Evolutionary conservation across 2,329 filamentous ascomycete genomes (phyloP), one percentile per base, ranked within the genome.

Genomic region (Aspergillus neoniger): DNA sequence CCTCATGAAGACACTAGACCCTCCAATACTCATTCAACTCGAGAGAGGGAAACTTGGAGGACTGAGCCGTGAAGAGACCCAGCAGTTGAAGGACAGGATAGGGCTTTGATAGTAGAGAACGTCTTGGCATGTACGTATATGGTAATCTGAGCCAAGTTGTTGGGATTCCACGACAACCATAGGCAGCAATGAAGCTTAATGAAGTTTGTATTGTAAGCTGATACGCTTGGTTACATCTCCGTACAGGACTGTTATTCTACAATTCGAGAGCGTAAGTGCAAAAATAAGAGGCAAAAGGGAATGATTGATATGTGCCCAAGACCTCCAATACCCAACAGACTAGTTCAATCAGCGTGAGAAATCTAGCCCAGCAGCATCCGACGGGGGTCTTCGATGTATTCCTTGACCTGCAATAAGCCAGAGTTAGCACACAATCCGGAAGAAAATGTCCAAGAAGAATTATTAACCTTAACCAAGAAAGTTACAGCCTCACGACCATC

Each of bases 401-500:
- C 91, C 87, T 98, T 98, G 72, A 99, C 78, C 78, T 81, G 52
- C 25, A 60, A 48, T 30, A 41, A 56, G 47, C 47, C 61, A 67
- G 64, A 50, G 62, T 59, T 50, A 63, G 44, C 38, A 10, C 43
- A 9, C 2, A 8, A 6, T 36, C 6, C 19, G 32, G 41, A 50
- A 25, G 2, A n/a, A 17, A 52, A 9, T n/a, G 17, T 23, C 6
- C 6, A 9, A 49, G 14, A n/a, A 32, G 57, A 69, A 70, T 56
- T 55, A 69, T 71, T 58, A 68, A 79, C 83, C 86, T 96, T 96
- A 63, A 98, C 90, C 69, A 98, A 83, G 85, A 98, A 98, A 64
- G 94, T 95, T 43, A 96, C 92, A 50, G 94, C 95, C 81, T 98
- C 94, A 75, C 94, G 88, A 54, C 95, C 95, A 77, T 98, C 95